Conservation (phyloP, 768 basidiomycete species). For the Coprinopsis marcescibilis region DNA sequence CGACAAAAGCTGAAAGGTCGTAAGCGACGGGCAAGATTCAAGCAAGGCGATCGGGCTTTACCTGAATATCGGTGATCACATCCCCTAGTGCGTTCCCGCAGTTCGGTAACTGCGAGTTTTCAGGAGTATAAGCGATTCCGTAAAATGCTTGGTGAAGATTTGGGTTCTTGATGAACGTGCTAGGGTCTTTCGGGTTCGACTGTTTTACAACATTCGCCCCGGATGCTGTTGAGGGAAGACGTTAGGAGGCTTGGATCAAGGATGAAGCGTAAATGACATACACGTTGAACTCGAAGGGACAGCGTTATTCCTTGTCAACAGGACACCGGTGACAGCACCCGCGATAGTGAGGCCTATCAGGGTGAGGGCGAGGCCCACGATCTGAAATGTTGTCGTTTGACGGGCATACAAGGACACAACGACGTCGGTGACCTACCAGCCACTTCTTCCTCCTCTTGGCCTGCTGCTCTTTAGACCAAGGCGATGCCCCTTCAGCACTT, state of each 20-base stretch:
- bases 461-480: not conserved
- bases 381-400: conserved; percentile 24
- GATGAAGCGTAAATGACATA: too few relatives aligned
- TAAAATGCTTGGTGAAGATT: conserved; percentile 72
- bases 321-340: conserved; percentile 49
- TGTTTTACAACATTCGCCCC: conserved; percentile 18
- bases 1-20: conserved; percentile 62
- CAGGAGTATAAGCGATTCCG: conserved; percentile 84
- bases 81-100: conserved; percentile 53
- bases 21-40: conserved; percentile 15
- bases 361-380: conserved; percentile 38
- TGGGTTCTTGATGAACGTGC: conserved; percentile 65
- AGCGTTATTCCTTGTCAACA: conserved; percentile 40
- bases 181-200: conserved; percentile 60
- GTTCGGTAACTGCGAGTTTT: conserved; percentile 60
- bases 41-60: conserved; percentile 19
- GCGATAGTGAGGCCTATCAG: conserved; percentile 38
- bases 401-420: too few relatives aligned
- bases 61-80: conserved; percentile 71
- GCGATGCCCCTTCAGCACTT: not conserved
- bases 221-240: conserved; percentile 1
- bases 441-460: conserved; percentile 19
- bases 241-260: conserved; percentile 9
- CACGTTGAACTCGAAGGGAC: conserved; percentile 20
- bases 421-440: conserved; percentile 16